Evolutionary conservation across 1,284 basidiomycete genomes (phyloP), one percentile per base, ranked within the genome.

Genomic region (Malassezia sympodialis): DNA sequence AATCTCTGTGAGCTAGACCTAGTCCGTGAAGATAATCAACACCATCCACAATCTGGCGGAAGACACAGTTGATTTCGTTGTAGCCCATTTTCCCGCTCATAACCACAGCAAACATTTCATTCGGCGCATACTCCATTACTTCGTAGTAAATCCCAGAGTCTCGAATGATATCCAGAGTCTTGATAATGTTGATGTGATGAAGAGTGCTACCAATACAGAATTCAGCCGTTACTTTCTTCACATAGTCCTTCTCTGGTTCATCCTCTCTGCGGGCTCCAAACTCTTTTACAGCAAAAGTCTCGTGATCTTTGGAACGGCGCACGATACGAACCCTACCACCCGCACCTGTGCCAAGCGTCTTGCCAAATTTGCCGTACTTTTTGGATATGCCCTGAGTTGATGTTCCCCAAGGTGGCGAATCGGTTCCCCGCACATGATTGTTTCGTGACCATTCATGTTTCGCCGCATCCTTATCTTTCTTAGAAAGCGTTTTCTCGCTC

Each of bases 281-380:
- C 79, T 96, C 90, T 77, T 99, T 99, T 67, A 96, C 94, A 43
- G 94, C 94, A 76, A 87, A 98, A 44, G 90, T 85, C 44, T 81
- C 80, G 51, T 76, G 71, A 53, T 77, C 75, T 53, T 76, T 76
- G 53, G 65, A 65, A 15, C 84, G 85, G 78, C 91, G 93, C 78
- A 99, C 94, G 60, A 99, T 81, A 41, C 94, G 83, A 37, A 99
- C 94, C 0, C 94, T 98, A 27, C 94, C 94, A 34, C 94, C 94
- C 1, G 94, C 94, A 42, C 94, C 94, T 11, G 86, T 88, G 14
- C 94, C 94, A 12, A 99, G 82, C 12, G 93, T 84, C 54, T 88
- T 84, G 49, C 93, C 94, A 88, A 93, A 96, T 76, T 98, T 98
- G 62, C 94, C 94, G 69, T 99, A 99, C 80, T 96, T 96, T 79